A percentile compares a stretch with the other conserved stretches of the same genome.
Conservation (phyloP, 1,139 yeast genomes). For the Candida glucosophila region DNA sequence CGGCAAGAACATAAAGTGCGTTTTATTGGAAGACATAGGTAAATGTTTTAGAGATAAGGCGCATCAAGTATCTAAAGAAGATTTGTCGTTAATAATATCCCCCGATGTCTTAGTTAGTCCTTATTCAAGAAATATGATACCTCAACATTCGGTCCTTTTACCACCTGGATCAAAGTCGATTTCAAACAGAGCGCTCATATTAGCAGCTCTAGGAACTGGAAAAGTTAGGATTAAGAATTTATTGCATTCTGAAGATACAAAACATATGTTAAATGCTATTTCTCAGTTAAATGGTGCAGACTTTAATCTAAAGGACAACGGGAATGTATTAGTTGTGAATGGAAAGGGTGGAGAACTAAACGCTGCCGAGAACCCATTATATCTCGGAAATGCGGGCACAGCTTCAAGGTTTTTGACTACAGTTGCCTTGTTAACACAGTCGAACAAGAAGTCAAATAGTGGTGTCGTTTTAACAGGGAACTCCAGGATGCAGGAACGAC, state of each 20-base stretch:
- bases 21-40: slow-evolving; percentile 76
- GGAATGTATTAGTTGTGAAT: slow-evolving; percentile 74
- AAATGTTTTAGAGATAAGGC: slow-evolving; percentile 85
- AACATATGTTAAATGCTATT: slow-evolving; percentile 88
- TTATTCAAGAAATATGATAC: slow-evolving; percentile 29
- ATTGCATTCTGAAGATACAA: slow-evolving; percentile 92
- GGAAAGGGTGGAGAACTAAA: slow-evolving; percentile 79
- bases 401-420: slow-evolving; percentile 93
- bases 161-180: slow-evolving; percentile 99
- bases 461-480: slow-evolving; percentile 79
- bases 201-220: slow-evolving; percentile 89
- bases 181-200: slow-evolving; percentile 85
- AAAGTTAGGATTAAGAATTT: slow-evolving; percentile 75
- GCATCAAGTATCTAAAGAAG: slow-evolving; percentile 71
- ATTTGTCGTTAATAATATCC: slow-evolving; percentile 74
- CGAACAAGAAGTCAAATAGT: slow-evolving; percentile 23
- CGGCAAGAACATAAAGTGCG: slow-evolving; percentile 84
- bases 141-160: slow-evolving; percentile 41
- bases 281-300: slow-evolving; percentile 72
- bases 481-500: slow-evolving; percentile 95
- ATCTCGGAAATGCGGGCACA: slow-evolving; percentile 96
- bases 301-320: slow-evolving; percentile 75
- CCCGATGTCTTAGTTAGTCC: slow-evolving; percentile 68
- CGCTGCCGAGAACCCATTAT: slow-evolving; percentile 56
- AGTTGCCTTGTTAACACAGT: slow-evolving; percentile 71